phyloP scores from a whole-genome alignment of 2,329 filamentous ascomycete genomes.

The Lachnellula cervina region DNA sequence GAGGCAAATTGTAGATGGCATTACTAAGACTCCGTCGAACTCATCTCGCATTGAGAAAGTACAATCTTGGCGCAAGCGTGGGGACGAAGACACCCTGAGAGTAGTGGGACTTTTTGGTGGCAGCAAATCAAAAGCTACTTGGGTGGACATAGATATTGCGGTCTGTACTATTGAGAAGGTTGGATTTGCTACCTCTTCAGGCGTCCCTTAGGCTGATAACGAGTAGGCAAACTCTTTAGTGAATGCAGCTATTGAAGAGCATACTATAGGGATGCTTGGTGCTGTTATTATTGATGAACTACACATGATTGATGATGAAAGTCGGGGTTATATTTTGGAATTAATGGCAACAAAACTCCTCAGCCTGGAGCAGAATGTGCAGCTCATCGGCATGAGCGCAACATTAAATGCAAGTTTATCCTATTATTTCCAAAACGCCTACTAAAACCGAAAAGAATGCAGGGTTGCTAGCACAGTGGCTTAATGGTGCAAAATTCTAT shows the following conservation, averaged over 20 bases:
- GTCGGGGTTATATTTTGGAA: slow-evolving; percentile 72
- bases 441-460: slow-evolving; percentile 52
- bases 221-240: slow-evolving; percentile 68
- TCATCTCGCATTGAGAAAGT: slow-evolving; percentile 13
- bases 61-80: slow-evolving; percentile 48
- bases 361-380: slow-evolving; percentile 60
- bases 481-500: slow-evolving; percentile 61
- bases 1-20: slow-evolving; percentile 58
- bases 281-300: slow-evolving; percentile 71
- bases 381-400: slow-evolving; percentile 69
- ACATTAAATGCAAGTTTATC: slow-evolving; percentile 56
- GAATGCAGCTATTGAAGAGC: slow-evolving; percentile 69
- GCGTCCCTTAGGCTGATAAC: not conserved
- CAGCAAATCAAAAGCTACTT: slow-evolving; percentile 59
- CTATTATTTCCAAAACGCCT: not conserved
- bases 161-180: slow-evolving; percentile 78
- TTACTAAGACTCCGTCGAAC: slow-evolving; percentile 35
- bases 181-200: slow-evolving; percentile 1
- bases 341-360: slow-evolving; percentile 69
- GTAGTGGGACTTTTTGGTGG: slow-evolving; percentile 73
- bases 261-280: slow-evolving; percentile 56
- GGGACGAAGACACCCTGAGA: slow-evolving; percentile 54
- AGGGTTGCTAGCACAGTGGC: slow-evolving; percentile 63
- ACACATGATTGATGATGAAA: slow-evolving; percentile 77
- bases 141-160: slow-evolving; percentile 72